These are phyloP conservation scores for Cryphonectria naterciae DNA, from an alignment of 2,329 filamentous ascomycete species.

Conservation along the genomic window DNA sequence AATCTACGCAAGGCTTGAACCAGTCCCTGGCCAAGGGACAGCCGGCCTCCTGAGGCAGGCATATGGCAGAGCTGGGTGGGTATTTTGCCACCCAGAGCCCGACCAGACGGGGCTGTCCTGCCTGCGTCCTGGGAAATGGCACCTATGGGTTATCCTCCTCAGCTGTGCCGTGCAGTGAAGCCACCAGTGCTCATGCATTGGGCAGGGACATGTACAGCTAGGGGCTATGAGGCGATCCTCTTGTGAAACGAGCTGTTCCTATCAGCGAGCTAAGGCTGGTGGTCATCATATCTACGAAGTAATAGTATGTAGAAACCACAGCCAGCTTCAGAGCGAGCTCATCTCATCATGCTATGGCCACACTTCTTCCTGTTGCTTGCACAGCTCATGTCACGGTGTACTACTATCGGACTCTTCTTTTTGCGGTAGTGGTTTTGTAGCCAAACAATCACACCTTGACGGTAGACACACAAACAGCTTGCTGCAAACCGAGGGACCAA, in stretches of 20 bases:
- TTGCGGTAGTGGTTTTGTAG: not conserved
- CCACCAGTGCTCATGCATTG: not conserved
- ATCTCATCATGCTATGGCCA: not conserved
- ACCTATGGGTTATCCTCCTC: not conserved
- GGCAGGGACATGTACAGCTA: too few species aligned
- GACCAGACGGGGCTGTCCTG: too few species aligned
- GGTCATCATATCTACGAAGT: too few species aligned
- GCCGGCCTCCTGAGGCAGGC: not conserved
- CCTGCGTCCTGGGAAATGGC: not conserved
- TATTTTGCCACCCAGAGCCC: too few species aligned
- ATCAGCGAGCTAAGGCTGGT: too few species aligned
- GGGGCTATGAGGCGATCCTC: too few species aligned
- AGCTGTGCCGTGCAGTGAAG: not conserved
- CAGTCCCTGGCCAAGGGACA: not conserved
- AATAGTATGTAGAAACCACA: too few species aligned
- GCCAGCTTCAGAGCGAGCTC: not conserved
- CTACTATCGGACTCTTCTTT: not conserved
- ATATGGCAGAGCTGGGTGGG: too few species aligned
- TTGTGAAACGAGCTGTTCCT: too few species aligned
- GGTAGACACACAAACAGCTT: not conserved
- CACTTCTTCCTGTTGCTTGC: not conserved
- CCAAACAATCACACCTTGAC: not conserved
- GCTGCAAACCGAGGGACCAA: too few species aligned
- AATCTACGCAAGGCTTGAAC: not conserved
- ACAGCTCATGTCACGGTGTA: not conserved